Percentiles rank a stretch among this genome's conserved stretches.
Conservation (phyloP, 2,329 filamentous ascomycete genomes). For the Sporothrix brasiliensis region DNA sequence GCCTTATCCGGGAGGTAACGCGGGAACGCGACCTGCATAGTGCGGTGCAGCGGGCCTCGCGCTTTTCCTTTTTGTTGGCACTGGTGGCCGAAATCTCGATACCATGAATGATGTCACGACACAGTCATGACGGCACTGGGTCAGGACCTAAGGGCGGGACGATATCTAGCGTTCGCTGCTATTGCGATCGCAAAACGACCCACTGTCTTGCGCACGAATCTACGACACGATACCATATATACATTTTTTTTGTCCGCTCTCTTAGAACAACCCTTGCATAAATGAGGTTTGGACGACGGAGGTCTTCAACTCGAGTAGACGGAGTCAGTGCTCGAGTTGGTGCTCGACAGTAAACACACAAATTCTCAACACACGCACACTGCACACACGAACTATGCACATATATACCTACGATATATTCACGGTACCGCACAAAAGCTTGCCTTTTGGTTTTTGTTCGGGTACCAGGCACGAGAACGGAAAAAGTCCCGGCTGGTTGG, state of each 20-base stretch:
- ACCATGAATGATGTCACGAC: background rate
- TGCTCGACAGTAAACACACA: background rate
- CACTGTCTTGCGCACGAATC: slow-evolving; percentile 33
- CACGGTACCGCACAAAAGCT: background rate
- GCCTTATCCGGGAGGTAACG: slow-evolving; percentile 35
- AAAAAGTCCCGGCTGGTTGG: background rate
- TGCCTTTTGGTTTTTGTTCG: background rate
- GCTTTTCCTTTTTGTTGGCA: background rate
- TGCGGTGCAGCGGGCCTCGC: background rate
- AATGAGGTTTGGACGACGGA: background rate
- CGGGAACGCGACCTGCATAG: background rate
- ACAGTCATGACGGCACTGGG: background rate
- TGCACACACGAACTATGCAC: background rate
- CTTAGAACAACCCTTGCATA: slow-evolving; percentile 6
- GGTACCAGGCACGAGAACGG: background rate
- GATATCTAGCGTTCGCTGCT: slow-evolving; percentile 13
- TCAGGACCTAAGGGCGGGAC: slow-evolving; percentile 23
- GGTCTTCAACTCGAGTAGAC: background rate
- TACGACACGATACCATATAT: slow-evolving; percentile 37
- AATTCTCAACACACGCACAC: background rate
- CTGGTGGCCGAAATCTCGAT: slow-evolving; percentile 24
- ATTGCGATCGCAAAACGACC: background rate
- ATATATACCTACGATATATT: background rate
- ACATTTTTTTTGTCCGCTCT: slow-evolving; percentile 19
- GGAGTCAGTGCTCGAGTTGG: background rate